Evolutionary conservation across 75 land plant genomes (phyloP), one percentile per base, ranked within the genome.

Genomic region (Sequoia sempervirens): DNA sequence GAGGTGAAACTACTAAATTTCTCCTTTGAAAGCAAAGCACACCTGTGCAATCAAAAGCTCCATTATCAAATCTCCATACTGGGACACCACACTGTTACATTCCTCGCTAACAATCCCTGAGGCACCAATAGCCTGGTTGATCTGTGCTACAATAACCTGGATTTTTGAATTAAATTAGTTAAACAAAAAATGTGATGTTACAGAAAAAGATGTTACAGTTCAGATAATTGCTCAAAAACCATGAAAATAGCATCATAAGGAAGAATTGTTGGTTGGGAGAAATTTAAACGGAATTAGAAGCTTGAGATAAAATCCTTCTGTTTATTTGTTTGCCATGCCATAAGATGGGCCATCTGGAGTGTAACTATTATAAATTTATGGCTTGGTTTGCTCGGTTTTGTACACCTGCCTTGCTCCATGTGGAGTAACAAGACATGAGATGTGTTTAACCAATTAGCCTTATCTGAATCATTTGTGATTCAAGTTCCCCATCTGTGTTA

Each of bases 121-220:
- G 18, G 99, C 99, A 61, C 97, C 97, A 84, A 97, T 97, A 28
- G 95, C 97, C 58, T 95, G 93, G 82, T 97, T 97, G 79, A 97
- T 95, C 85, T 92, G 92, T 38, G 97, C 86, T 43, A 97, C 83
- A 17, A 94, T 88, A 66, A 89, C 87, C 99, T 97, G 88, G 38
- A 80, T 82, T 37, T 56, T 45, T 5, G n/a, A 26, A 61, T 2
- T 23, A 20, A 61, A 61, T 23, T 23, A 23, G 26, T 6, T 6
- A 20, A 58, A 58, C n/a, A 61, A 5, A 23, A 23, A 61, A 26
- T 23, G n/a, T 20, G 26, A 61, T 61, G 66, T 28, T 61, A 61
- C 66, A 61, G 26, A 61, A 61, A 18, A 61, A 61, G n/a, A 26
- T 61, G 28, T 23, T 61, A n/a, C 66, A 61, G n/a, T 61, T 61